Evolutionary conservation across 1,284 basidiomycete species (phyloP), one percentile per base, ranked within the genome.

Genomic region (Ustilago vetiveriae): DNA sequence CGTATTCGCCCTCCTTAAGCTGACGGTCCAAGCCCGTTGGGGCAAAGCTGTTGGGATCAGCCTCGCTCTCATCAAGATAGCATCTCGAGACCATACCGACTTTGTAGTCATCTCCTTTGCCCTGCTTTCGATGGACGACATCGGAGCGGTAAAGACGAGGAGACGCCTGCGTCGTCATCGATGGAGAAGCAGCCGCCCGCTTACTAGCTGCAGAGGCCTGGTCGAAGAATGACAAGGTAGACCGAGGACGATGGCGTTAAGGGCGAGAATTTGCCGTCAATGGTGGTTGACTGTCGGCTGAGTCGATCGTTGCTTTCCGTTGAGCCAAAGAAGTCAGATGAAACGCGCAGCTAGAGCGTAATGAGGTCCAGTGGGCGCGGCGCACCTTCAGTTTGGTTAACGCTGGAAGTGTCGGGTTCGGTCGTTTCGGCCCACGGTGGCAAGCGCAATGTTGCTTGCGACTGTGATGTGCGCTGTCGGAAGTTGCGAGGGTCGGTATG

Each of bases 1-100:
- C 91, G 35, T 94, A 89, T 85, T 94, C 91, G 45, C 90, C 90
- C 51, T 87, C 88, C 17, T 81, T 83, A 17, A 94, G 86, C n/a
- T 88, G 87, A 36, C 90, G 86, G 84, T 91, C 88, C 47, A 92
- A 85, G 19, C 64, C 64, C 13, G 44, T 55, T 30, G 46, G 40
- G 24, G 58, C 30, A 17, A 63, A 63, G 6, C 59, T 36, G 39
- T 8, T 17, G 8, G 69, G 46, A 26, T 55, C 54, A 8, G 38
- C 41, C 19, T 64, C 55, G 26, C 52, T 41, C 23, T 67, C 64
- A 40, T 72, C 64, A n/a, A 63, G 59, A 38, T 64, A 72, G 59
- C 63, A 66, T 30, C 69, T 36, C 7, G 64, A 53, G 40, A 72
- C 59, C 53, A 71, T 66, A 35, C 63, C 68, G 16, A 64, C 50